A percentile compares a stretch with the other conserved stretches of the same genome.
These are phyloP conservation scores for Cercospora brassicicola DNA, from an alignment of 2,329 filamentous ascomycete genomes.

Conservation along the genomic window DNA sequence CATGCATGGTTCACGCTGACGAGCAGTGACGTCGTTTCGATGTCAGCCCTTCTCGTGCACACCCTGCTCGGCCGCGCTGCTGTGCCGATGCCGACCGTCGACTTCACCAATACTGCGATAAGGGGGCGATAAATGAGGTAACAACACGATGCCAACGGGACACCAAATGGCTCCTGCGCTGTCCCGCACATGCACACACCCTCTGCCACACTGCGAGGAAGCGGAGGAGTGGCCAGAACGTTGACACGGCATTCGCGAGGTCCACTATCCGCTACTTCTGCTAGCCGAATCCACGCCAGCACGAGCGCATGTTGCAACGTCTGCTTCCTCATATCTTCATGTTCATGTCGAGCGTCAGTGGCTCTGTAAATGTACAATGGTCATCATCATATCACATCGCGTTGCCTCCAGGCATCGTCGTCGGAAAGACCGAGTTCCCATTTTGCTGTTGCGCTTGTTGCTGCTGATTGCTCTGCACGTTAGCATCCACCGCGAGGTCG, in stretches of 20 bases:
- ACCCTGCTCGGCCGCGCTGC: not conserved
- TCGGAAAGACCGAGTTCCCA: slow-evolving; percentile 10
- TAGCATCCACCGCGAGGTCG: slow-evolving; percentile 34
- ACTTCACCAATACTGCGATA: not conserved
- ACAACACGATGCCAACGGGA: not conserved
- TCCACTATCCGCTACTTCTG: not conserved
- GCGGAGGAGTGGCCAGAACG: not conserved
- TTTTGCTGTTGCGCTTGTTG: slow-evolving; percentile 24
- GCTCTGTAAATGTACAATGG: not conserved
- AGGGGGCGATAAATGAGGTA: not conserved
- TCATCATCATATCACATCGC: slow-evolving; percentile 15
- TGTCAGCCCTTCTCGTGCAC: not conserved
- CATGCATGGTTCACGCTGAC: not conserved
- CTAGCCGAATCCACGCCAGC: not conserved
- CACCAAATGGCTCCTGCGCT: not conserved
- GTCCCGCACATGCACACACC: not conserved
- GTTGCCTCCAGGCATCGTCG: slow-evolving; percentile 12
- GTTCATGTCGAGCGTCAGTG: not conserved
- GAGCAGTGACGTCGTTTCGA: not conserved
- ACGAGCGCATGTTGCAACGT: not conserved
- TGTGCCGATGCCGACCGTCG: not conserved
- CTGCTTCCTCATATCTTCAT: not conserved
- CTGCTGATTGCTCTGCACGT: slow-evolving; percentile 31
- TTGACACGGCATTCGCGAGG: not conserved
- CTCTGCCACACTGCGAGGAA: not conserved